Conservation (phyloP, 306 rosid genomes). For the Cicer arietinum region DNA sequence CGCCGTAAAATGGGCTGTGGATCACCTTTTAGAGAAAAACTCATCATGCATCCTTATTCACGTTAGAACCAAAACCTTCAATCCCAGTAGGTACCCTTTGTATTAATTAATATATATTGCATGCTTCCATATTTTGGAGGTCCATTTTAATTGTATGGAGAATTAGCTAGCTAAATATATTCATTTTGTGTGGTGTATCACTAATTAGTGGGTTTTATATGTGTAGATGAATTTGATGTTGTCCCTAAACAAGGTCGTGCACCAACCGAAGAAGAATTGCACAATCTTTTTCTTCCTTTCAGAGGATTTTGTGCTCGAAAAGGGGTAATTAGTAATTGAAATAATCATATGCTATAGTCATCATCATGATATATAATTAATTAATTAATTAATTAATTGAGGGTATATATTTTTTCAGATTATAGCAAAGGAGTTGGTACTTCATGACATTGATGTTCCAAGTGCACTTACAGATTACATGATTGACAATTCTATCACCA, state of each 20-base stretch:
- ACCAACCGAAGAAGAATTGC: conserved; percentile 66
- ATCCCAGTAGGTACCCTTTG: conserved; percentile 64
- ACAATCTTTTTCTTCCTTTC: conserved; percentile 71
- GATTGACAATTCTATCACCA: conserved; percentile 51
- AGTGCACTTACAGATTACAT: conserved; percentile 60
- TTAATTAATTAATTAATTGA: background rate
- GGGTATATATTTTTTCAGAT: conserved; percentile 57
- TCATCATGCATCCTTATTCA: conserved; percentile 64
- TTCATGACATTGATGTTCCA: conserved; percentile 70
- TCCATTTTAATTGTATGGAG: too few relatives aligned
- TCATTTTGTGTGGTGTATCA: background rate
- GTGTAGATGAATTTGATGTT: conserved; percentile 49
- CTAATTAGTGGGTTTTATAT: background rate
- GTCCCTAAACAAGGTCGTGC: conserved; percentile 55
- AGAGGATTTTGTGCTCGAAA: conserved; percentile 82
- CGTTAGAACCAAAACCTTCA: conserved; percentile 53
- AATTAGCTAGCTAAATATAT: too few relatives aligned
- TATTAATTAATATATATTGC: background rate
- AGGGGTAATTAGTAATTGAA: conserved; percentile 54
- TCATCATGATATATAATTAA: background rate
- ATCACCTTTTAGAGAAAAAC: conserved; percentile 48
- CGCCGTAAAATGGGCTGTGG: conserved; percentile 86
- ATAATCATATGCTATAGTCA: background rate
- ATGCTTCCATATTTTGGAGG: background rate
- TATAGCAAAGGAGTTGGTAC: conserved; percentile 65